These are phyloP conservation scores for Metschnikowia peoriensis DNA, from an alignment of 805 yeast species.

Conservation along the genomic window DNA sequence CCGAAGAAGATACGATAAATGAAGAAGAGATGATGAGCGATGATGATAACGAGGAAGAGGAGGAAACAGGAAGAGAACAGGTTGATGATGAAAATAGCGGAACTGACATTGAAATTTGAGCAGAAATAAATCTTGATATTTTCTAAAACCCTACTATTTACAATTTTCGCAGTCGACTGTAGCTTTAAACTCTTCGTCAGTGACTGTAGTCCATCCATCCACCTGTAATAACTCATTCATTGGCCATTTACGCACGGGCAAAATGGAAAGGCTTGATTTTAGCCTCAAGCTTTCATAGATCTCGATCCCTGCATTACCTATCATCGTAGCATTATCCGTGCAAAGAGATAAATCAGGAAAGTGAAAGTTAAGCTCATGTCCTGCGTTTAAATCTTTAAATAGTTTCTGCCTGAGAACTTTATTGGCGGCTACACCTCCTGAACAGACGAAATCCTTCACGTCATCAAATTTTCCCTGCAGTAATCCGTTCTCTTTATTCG, in stretches of 20 bases:
- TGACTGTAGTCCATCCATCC: constrained; percentile 49
- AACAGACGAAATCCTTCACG: constrained; percentile 63
- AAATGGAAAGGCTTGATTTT: constrained; percentile 50
- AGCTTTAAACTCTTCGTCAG: constrained; percentile 8
- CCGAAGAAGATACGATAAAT: constrained; percentile 12
- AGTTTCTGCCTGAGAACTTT: constrained; percentile 50
- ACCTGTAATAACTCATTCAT: constrained; percentile 47
- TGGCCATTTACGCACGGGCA: constrained; percentile 87
- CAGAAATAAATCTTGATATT: constrained; percentile 10
- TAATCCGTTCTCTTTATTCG: constrained; percentile 19
- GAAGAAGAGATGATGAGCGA: not conserved
- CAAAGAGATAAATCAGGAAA: constrained; percentile 75
- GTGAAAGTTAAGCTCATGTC: constrained; percentile 36
- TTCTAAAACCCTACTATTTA: not conserved
- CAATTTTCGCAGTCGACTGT: constrained; percentile 2
- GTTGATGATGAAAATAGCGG: constrained; percentile 4
- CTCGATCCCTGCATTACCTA: constrained; percentile 96
- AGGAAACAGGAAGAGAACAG: not conserved
- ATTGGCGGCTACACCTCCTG: constrained; percentile 96
- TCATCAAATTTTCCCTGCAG: constrained; percentile 37
- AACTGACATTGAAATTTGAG: not conserved
- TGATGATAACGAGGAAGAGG: too few species aligned
- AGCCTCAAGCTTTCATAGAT: constrained; percentile 55
- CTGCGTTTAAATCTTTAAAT: constrained; percentile 30
- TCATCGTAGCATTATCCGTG: constrained; percentile 96